Percentiles rank a stretch among this genome's conserved stretches.
Conservation (phyloP, 164 flowering plant species). For the Magnolia officinalis region DNA sequence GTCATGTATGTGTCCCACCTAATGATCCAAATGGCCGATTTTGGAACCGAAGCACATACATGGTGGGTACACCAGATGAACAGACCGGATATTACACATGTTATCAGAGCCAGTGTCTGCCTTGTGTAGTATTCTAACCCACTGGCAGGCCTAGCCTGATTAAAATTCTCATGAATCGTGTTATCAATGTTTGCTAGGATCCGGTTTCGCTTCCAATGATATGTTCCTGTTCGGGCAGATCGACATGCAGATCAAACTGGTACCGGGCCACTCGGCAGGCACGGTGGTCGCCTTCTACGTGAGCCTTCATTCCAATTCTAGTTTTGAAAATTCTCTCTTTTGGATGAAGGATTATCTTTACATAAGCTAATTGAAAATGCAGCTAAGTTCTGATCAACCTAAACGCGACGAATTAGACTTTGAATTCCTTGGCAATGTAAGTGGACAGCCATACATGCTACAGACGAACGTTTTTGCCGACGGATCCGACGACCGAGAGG, state of each 20-base stretch:
- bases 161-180: neutral
- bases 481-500: constrained; percentile 73
- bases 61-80: too few relatives aligned
- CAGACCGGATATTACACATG: too few relatives aligned
- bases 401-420: constrained; percentile 78
- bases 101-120: too few relatives aligned
- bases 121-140: too few relatives aligned
- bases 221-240: constrained; percentile 79
- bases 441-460: constrained; percentile 64
- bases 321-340: neutral
- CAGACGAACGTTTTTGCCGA: constrained; percentile 81
- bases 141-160: too few relatives aligned
- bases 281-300: constrained; percentile 83
- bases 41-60: too few relatives aligned
- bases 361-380: constrained; percentile 20
- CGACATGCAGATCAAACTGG: constrained; percentile 81
- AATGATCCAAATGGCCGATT: too few relatives aligned
- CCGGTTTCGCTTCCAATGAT: constrained; percentile 72
- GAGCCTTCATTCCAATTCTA: constrained; percentile 12
- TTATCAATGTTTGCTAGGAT: constrained; percentile 34
- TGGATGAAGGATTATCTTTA: neutral
- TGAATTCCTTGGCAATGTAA: constrained; percentile 83
- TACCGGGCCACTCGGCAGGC: constrained; percentile 81
- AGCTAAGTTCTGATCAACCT: constrained; percentile 73
- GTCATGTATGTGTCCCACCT: too few relatives aligned